Evolutionary conservation across 257 asterid species (phyloP), one percentile per base, ranked within the genome.

Genomic region (Cinchona pubescens): DNA sequence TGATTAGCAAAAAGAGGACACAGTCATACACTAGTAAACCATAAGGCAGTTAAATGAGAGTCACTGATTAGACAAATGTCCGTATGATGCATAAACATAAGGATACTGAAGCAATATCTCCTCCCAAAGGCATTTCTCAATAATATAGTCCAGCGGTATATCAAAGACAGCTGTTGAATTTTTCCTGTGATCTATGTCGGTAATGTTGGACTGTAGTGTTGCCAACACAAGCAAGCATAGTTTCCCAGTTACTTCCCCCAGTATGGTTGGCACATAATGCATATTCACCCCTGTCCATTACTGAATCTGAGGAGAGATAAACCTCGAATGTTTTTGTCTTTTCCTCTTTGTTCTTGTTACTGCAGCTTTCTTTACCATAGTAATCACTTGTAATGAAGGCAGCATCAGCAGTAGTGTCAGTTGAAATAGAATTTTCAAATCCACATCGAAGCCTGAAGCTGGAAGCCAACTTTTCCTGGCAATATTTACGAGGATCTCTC

Each of bases 101-200:
- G 99, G 99, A 95, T 95, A 95, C 99, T 95, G 99, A 78, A 90
- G 99, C 75, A 73, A 81, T 68, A 95, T 91, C 83, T 95, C 98
- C 79, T 95, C 97, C 88, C 83, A 78, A 67, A 89, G 75, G 80
- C 97, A 95, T 79, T 87, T 92, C 77, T 83, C 87, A 67, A 95
- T 87, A 72, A 91, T 96, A 85, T 90, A 91, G 82, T 92, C 99
- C 88, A 88, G 80, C 7, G 98, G 99, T 87, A 95, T 75, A 83
- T 92, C 97, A 85, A 85, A 79, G 73, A 81, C 92, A 37, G 87
- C 80, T 74, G 79, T 78, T 85, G 90, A 83, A 76, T 79, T 86
- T 76, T 67, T 75, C 80, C 76, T 79, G 76, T 67, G 76, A 79
- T 82, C 80, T 71, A 71, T 67, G 25, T 66, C 76, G 83, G 85